Conservation (phyloP, 2,329 filamentous ascomycete genomes). For the Eutypella sp. region DNA sequence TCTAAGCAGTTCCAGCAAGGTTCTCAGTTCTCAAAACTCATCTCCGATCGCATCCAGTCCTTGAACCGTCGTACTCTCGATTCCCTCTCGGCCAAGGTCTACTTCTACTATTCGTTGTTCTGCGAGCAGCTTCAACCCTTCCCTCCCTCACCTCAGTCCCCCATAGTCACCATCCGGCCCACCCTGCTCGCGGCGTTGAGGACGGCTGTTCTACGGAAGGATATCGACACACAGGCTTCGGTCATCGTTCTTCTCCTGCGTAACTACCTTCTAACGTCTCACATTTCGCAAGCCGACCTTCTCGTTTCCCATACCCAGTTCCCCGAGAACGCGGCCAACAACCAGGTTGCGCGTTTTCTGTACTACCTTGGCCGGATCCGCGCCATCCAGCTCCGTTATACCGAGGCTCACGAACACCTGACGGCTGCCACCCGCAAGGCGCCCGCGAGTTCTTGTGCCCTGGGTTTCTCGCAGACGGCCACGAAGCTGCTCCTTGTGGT, state of each 20-base stretch:
- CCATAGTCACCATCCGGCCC: conserved; percentile 80
- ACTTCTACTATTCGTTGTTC: conserved; percentile 97
- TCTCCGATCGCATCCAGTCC: conserved; percentile 79
- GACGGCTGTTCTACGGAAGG: conserved; percentile 94
- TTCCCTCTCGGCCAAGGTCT: conserved; percentile 88
- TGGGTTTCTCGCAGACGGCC: conserved; percentile 92
- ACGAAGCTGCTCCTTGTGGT: conserved; percentile 96
- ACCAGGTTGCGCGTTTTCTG: conserved; percentile 93
- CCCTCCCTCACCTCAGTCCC: conserved; percentile 82
- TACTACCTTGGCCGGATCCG: conserved; percentile 97
- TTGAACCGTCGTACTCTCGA: conserved; percentile 93
- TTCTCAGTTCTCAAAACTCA: conserved; percentile 74
- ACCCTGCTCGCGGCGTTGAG: conserved; percentile 82
- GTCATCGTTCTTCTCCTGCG: conserved; percentile 92
- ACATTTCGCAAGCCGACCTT: conserved; percentile 94
- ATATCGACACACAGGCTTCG: conserved; percentile 93
- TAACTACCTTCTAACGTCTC: conserved; percentile 92
- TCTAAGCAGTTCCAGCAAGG: conserved; percentile 75
- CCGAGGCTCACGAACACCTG: conserved; percentile 91
- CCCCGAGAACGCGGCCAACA: conserved; percentile 90
- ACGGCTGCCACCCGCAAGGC: conserved; percentile 93
- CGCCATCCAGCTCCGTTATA: conserved; percentile 93
- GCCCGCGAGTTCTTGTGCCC: conserved; percentile 80
- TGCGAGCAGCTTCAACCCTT: conserved; percentile 85
- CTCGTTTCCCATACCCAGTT: conserved; percentile 95